Conservation (phyloP, 2,329 filamentous ascomycete species). For the Didymella glomerata region DNA sequence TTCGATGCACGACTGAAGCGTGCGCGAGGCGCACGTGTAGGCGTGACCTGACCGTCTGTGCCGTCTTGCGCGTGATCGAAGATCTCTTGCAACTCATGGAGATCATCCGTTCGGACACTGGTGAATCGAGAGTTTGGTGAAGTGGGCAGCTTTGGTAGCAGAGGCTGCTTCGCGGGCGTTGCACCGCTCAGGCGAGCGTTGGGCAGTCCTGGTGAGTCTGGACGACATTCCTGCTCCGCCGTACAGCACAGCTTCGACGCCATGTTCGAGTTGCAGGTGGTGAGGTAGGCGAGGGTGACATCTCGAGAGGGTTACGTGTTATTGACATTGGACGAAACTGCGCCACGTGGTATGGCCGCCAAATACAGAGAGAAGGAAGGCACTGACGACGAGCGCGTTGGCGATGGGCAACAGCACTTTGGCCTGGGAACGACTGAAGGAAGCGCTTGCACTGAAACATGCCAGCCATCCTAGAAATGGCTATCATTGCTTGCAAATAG, state of each 20-base stretch:
- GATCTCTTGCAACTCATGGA: slow-evolving; percentile 46
- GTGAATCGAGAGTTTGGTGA: slow-evolving; percentile 42
- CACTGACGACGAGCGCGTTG: neutral
- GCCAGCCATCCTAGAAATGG: neutral
- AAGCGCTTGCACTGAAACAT: neutral
- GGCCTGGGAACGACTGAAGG: neutral
- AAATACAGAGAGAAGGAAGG: slow-evolving; percentile 14
- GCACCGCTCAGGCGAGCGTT: slow-evolving; percentile 42
- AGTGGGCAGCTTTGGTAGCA: slow-evolving; percentile 27
- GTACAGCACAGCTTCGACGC: slow-evolving; percentile 48
- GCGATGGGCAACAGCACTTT: neutral
- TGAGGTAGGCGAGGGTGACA: neutral
- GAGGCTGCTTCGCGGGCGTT: slow-evolving; percentile 39
- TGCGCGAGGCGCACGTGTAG: slow-evolving; percentile 26
- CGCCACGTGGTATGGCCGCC: slow-evolving; percentile 24
- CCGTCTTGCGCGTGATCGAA: slow-evolving; percentile 41
- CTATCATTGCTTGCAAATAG: neutral
- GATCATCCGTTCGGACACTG: slow-evolving; percentile 42
- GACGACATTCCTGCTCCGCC: slow-evolving; percentile 38
- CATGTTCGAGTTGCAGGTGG: slow-evolving; percentile 28
- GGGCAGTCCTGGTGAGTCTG: slow-evolving; percentile 45
- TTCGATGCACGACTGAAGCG: slow-evolving; percentile 40
- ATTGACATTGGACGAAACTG: slow-evolving; percentile 12
- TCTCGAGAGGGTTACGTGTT: neutral
- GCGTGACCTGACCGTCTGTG: slow-evolving; percentile 21